Evolutionary conservation across 1,284 basidiomycete genomes (phyloP).

Genomic region (Ganoderma lingzhi): DNA sequence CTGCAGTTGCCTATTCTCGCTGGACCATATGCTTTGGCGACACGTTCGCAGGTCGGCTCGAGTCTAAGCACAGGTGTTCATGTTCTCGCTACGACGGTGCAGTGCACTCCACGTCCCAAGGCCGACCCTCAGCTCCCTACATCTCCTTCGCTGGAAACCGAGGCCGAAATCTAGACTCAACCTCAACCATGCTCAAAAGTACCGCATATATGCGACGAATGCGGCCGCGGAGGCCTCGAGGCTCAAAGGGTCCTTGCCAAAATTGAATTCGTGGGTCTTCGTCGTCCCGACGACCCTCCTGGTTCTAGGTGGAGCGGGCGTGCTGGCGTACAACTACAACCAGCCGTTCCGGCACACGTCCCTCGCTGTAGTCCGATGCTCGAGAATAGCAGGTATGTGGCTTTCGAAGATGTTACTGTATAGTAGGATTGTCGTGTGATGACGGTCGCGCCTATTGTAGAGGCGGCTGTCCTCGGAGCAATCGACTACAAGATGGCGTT

Average conservation of each 20-base stretch:
- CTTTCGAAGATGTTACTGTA: neutral
- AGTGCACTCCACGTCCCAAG: slow-evolving; percentile 15
- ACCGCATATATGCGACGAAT: slow-evolving; percentile 3
- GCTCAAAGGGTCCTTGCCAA: slow-evolving; percentile 11
- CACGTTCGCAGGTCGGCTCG: neutral
- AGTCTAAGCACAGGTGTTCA: slow-evolving; percentile 10
- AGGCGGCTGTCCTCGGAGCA: slow-evolving; percentile 69
- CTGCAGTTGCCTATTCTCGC: neutral
- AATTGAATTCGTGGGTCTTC: slow-evolving; percentile 32
- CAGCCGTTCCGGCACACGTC: slow-evolving; percentile 71
- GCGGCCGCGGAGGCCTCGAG: neutral
- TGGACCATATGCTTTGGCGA: slow-evolving; percentile 3
- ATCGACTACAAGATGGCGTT: slow-evolving; percentile 90
- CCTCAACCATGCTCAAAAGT: slow-evolving; percentile 3
- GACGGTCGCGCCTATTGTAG: no score
- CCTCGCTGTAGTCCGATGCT: slow-evolving; percentile 77
- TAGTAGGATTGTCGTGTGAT: slow-evolving; percentile 11
- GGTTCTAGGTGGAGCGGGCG: slow-evolving; percentile 47
- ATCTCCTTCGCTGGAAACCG: neutral
- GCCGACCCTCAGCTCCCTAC: neutral
- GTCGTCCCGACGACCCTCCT: slow-evolving; percentile 36
- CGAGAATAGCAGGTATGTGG: slow-evolving; percentile 67
- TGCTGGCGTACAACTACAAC: slow-evolving; percentile 63
- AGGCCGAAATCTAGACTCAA: slow-evolving; percentile 9
- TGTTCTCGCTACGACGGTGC: slow-evolving; percentile 25